A percentile compares a stretch with the other conserved stretches of the same genome.
phyloP scores from a whole-genome alignment of 331 rosid species.

The Rosa hybrid region DNA sequence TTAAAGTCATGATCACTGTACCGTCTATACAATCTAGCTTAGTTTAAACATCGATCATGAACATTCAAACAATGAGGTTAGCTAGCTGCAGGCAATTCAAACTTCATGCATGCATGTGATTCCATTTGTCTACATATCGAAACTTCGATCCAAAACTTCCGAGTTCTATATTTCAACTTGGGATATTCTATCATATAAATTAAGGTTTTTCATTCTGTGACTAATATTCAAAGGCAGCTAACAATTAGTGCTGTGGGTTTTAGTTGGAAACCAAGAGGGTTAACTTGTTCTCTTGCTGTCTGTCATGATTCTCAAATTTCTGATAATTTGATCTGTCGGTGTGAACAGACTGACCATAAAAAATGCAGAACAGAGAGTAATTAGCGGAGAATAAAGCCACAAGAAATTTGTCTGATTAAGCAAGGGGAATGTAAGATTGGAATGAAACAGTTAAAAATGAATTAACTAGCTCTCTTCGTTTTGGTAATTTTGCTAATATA shows the following conservation, averaged over 20 bases:
- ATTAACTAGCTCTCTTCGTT: background rate
- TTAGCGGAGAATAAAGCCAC: slow-evolving; percentile 5
- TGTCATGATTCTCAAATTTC: slow-evolving; percentile 18
- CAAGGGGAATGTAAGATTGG: background rate
- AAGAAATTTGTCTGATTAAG: slow-evolving; percentile 14
- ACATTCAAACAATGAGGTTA: background rate
- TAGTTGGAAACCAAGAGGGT: slow-evolving; percentile 15
- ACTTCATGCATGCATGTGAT: slow-evolving; percentile 25
- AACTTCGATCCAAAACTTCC: slow-evolving; percentile 6
- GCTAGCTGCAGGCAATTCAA: background rate
- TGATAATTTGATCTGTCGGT: background rate
- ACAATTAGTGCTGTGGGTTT: background rate
- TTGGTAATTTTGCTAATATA: background rate
- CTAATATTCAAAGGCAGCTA: slow-evolving; percentile 2
- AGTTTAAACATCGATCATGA: background rate
- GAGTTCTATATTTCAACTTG: slow-evolving; percentile 25
- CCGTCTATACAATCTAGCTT: background rate
- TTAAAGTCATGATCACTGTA: slow-evolving; percentile 6
- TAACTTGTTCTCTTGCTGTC: slow-evolving; percentile 20
- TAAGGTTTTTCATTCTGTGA: background rate
- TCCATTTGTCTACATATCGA: slow-evolving; percentile 29
- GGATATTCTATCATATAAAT: slow-evolving; percentile 4
- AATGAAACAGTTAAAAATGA: background rate
- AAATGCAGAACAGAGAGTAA: background rate
- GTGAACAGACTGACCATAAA: background rate